Conservation (phyloP, 352 stramenopile genomes). For the Pythium brassicae region DNA sequence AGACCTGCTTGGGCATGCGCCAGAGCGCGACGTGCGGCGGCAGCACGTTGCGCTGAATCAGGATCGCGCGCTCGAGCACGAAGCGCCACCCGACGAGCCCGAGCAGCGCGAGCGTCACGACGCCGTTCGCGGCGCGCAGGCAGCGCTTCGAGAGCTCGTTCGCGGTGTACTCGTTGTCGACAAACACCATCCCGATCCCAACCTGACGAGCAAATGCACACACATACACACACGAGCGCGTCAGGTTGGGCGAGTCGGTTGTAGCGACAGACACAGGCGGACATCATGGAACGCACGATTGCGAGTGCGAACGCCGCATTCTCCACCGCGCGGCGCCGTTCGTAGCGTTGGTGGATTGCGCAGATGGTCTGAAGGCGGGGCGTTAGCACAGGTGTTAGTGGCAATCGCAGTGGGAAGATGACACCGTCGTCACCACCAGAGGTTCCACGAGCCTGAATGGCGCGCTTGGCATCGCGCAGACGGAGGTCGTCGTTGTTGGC, state of each 20-base stretch:
- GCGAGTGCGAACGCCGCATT: slow-evolving; percentile 52
- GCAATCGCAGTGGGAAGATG: background rate
- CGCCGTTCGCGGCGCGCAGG: slow-evolving; percentile 37
- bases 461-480: slow-evolving; percentile 46
- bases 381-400: background rate
- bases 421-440: background rate
- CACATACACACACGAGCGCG: too few relatives aligned
- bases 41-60: slow-evolving; percentile 57
- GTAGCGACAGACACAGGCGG: background rate
- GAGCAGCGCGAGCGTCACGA: slow-evolving; percentile 45
- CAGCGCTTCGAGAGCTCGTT: slow-evolving; percentile 25
- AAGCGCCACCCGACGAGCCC: slow-evolving; percentile 54
- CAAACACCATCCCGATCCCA: slow-evolving; percentile 55
- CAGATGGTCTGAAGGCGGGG: slow-evolving; percentile 41
- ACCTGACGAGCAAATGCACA: slow-evolving; percentile 12
- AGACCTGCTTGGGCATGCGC: slow-evolving; percentile 39
- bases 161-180: slow-evolving; percentile 60
- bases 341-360: slow-evolving; percentile 53
- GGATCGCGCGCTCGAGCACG: slow-evolving; percentile 43
- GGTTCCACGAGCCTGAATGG: slow-evolving; percentile 36
- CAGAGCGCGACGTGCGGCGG: slow-evolving; percentile 48
- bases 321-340: slow-evolving; percentile 54
- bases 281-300: slow-evolving; percentile 24
- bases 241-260: background rate
- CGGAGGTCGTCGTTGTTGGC: slow-evolving; percentile 14